Percentiles rank a stretch among this genome's conserved stretches.
Conservation (phyloP, 805 yeast genomes). For the Maudiozyma saulgeensis region DNA sequence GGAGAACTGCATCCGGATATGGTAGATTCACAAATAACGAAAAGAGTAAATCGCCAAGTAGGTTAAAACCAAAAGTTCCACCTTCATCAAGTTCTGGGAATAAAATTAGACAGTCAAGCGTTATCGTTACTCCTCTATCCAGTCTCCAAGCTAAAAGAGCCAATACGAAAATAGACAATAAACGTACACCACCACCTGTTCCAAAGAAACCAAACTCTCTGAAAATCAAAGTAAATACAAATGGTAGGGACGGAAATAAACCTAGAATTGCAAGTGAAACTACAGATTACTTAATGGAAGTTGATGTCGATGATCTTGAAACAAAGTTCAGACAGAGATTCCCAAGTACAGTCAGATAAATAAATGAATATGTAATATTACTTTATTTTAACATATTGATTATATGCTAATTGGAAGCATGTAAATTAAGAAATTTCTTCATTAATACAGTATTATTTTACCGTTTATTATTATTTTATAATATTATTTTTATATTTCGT, state of each 20-base stretch:
- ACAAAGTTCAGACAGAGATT: constrained; percentile 46
- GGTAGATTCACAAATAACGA: constrained; percentile 57
- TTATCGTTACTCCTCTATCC: background rate
- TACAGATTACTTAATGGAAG: constrained; percentile 4
- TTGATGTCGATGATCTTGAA: constrained; percentile 44
- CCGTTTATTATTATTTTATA: background rate
- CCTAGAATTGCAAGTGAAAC: constrained; percentile 3
- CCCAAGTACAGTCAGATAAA: constrained; percentile 42
- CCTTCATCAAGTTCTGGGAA: background rate
- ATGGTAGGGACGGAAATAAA: background rate
- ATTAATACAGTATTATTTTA: background rate
- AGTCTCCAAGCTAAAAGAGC: background rate
- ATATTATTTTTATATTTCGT: background rate
- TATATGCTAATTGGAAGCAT: background rate
- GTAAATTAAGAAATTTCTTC: background rate
- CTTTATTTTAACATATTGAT: background rate
- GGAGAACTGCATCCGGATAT: constrained; percentile 68
- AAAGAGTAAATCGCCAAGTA: constrained; percentile 18
- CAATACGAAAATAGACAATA: background rate
- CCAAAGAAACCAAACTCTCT: constrained; percentile 17
- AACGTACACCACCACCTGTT: constrained; percentile 40
- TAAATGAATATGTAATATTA: background rate
- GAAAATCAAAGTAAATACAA: background rate
- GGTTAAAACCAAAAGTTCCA: background rate
- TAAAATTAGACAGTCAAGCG: background rate